Conservation (phyloP, 1,284 basidiomycete species). For the Ganoderma multipileum region DNA sequence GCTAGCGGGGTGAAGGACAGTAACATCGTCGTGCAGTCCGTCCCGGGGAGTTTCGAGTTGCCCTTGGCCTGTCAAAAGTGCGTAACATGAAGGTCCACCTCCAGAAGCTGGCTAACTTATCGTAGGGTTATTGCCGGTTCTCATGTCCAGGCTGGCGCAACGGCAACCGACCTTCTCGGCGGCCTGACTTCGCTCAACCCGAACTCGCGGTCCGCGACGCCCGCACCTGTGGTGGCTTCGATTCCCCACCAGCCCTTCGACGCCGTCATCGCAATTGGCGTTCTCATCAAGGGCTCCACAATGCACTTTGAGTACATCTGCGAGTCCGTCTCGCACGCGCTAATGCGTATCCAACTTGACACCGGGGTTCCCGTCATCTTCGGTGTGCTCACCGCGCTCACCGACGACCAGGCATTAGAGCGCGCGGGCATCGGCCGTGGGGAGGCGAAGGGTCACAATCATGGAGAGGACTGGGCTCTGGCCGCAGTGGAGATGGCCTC, state of each 20-base stretch:
- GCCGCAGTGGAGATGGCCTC: conserved; percentile 94
- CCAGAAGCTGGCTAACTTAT: conserved; percentile 6
- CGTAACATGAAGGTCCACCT: conserved; percentile 34
- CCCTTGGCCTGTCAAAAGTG: conserved; percentile 86
- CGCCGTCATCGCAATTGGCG: conserved; percentile 96
- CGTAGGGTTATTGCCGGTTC: conserved; percentile 84
- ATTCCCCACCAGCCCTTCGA: conserved; percentile 80
- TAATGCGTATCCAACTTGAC: conserved; percentile 95
- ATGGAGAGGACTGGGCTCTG: conserved; percentile 95
- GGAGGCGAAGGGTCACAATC: conserved; percentile 82
- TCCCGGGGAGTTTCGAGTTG: conserved; percentile 95
- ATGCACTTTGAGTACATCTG: conserved; percentile 99
- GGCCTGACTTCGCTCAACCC: conserved; percentile 61
- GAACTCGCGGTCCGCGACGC: conserved; percentile 56
- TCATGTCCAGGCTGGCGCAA: conserved; percentile 77
- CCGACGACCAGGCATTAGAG: conserved; percentile 94
- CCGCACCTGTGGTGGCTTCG: conserved; percentile 47
- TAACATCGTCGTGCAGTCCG: conserved; percentile 91
- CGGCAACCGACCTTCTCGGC: conserved; percentile 81
- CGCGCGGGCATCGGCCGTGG: conserved; percentile 84
- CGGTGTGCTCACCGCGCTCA: conserved; percentile 93
- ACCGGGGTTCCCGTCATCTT: conserved; percentile 96
- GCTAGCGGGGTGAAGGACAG: conserved; percentile 86
- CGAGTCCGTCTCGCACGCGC: conserved; percentile 88
- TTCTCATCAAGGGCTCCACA: conserved; percentile 96